Evolutionary conservation across 2,329 filamentous ascomycete species (phyloP).

Genomic region (Monilinia laxa): DNA sequence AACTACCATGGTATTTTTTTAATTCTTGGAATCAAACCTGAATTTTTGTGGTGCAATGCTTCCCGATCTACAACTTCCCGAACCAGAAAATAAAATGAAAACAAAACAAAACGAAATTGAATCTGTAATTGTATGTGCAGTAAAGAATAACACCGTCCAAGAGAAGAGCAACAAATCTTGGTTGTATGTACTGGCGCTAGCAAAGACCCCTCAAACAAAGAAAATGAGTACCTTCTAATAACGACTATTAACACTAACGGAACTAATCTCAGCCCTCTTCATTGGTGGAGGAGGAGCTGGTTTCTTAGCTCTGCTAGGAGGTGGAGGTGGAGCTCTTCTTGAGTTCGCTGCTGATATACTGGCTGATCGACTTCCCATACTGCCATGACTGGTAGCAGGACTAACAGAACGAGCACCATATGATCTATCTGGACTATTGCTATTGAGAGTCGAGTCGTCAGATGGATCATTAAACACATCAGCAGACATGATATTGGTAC

Average conservation of each 20-base stretch:
- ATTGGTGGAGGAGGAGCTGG: constrained; percentile 64
- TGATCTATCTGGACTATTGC: constrained; percentile 49
- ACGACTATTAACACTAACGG: constrained; percentile 1
- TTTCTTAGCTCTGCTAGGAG: constrained; percentile 63
- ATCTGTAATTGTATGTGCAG: constrained; percentile 8
- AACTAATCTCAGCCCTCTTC: constrained; percentile 50
- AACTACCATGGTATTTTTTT: constrained; percentile 12
- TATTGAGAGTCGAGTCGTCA: constrained; percentile 51
- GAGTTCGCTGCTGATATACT: constrained; percentile 47
- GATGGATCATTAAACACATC: constrained; percentile 52
- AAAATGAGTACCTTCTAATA: neutral
- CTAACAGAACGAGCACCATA: constrained; percentile 52
- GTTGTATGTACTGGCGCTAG: constrained; percentile 1
- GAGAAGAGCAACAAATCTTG: neutral
- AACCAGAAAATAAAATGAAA: neutral
- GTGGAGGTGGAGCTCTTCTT: constrained; percentile 59
- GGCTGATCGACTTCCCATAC: constrained; percentile 49
- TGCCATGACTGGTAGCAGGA: constrained; percentile 53
- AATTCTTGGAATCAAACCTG: neutral
- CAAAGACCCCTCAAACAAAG: neutral
- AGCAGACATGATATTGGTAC: constrained; percentile 16
- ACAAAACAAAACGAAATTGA: neutral
- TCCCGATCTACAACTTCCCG: neutral
- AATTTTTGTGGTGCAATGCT: neutral
- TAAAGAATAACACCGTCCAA: neutral